Conservation (phyloP, 768 basidiomycete genomes). For the Strobilomyces dryophilus region DNA sequence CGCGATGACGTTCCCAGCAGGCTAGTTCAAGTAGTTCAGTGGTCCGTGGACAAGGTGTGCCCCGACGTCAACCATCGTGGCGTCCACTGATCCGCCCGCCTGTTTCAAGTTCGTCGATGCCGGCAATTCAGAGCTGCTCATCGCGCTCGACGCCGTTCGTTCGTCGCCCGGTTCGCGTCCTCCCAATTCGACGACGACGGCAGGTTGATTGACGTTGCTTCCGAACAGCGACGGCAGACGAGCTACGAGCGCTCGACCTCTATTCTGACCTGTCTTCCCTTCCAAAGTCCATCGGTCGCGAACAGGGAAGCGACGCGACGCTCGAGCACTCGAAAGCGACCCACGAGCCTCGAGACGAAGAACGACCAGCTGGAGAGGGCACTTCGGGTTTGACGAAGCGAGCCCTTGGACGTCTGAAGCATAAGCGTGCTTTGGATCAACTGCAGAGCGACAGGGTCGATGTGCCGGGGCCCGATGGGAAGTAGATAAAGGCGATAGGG, state of each 20-base stretch:
- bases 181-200: background rate
- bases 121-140: constrained; percentile 32
- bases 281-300: constrained; percentile 53
- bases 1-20: constrained; percentile 14
- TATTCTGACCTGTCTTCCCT: constrained; percentile 54
- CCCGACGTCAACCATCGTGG: background rate
- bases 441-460: constrained; percentile 13
- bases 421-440: constrained; percentile 42
- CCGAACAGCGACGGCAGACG: constrained; percentile 43
- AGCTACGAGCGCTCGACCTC: constrained; percentile 52
- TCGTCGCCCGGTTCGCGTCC: constrained; percentile 42
- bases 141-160: constrained; percentile 43
- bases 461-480: constrained; percentile 3
- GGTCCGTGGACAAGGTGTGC: constrained; percentile 40
- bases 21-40: constrained; percentile 30
- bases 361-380: constrained; percentile 1
- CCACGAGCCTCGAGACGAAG: constrained; percentile 10
- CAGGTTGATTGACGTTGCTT: background rate
- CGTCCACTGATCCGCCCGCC: background rate
- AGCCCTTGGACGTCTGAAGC: constrained; percentile 47
- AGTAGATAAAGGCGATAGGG: constrained; percentile 17
- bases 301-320: constrained; percentile 41
- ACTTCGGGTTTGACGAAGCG: constrained; percentile 35
- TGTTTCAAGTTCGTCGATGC: constrained; percentile 18
- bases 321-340: constrained; percentile 22